Conservation (phyloP, 331 rosid species). For the Stylosanthes scabra region DNA sequence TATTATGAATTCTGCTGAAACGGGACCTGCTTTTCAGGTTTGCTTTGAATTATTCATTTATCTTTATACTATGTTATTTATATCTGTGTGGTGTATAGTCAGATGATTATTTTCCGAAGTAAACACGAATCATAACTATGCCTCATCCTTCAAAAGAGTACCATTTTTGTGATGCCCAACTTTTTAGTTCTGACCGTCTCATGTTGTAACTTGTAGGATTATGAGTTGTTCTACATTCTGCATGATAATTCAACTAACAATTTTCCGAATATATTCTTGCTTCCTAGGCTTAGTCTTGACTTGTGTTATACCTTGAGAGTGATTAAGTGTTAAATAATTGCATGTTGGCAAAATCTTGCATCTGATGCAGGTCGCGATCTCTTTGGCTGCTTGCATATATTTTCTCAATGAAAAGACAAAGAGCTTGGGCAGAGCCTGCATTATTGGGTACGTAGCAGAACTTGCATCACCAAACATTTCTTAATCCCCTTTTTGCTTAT, state of each 20-base stretch:
- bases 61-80: background rate
- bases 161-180: background rate
- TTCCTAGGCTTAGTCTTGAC: slow-evolving; percentile 21
- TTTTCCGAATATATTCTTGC: background rate
- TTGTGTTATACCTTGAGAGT: background rate
- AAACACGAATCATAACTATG: background rate
- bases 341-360: background rate
- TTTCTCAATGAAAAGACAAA: slow-evolving; percentile 93
- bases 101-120: slow-evolving; percentile 20
- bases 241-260: slow-evolving; percentile 12
- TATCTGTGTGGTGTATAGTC: slow-evolving; percentile 8
- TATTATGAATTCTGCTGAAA: slow-evolving; percentile 93
- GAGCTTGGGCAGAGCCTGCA: slow-evolving; percentile 81
- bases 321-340: no score
- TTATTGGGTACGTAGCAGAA: slow-evolving; percentile 67
- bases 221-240: background rate
- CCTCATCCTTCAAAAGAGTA: slow-evolving; percentile 8
- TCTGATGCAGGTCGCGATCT: slow-evolving; percentile 84
- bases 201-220: background rate
- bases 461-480: slow-evolving; percentile 17
- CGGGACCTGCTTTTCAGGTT: slow-evolving; percentile 99
- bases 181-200: no score
- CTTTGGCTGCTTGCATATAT: slow-evolving; percentile 96
- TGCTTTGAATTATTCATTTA: slow-evolving; percentile 39
- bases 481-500: background rate